Base-by-base conservation (phyloP, 2,329 filamentous ascomycete species). In the Aspergillus pseudoviridinutans region DNA sequence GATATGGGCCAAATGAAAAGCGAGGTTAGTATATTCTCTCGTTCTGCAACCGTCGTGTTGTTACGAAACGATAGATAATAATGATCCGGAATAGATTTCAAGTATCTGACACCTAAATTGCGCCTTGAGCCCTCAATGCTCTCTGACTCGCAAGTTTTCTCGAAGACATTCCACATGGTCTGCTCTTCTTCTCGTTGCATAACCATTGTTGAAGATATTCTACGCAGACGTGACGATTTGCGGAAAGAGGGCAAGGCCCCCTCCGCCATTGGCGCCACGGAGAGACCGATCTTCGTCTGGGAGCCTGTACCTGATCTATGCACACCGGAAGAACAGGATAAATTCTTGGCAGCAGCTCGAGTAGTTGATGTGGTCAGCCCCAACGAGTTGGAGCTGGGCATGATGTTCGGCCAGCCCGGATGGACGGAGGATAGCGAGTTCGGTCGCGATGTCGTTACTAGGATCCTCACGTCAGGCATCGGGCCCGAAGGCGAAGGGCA, bases 301-400 rank as follows among this genome's bases (percentile, higher is more conserved):
- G 94, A 99, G 72, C 94, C 94, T 0, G 90, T 97, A 1, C 94
- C 94, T 1, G 91, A 97, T 73, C 82, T 91, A 1, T 97, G 92
- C 72, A 87, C 84, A 0, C 87, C 91, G 0, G 84, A 86, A 35
- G 80, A 87, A 60, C 71, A 84, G 22, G 69, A 78, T 0, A 80
- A 78, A 22, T 84, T 84, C 56, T 71, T 81, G 22, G 72, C 78
- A 56, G 84, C 85, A 5, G 74, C 83, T 41, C 74, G 74, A 54
- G 70, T 77, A 46, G 79, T 88, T 25, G 80, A 88, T 61, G 77
- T 88, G 14, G 78, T 88, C 53, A 87, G 84, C 62, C 94, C 94
- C 0, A 99, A 99, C 70, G 91, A 96, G 70, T 79, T 87, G 25
- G 94, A 99, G 72, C 82, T 99, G n/a, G 90, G 88, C 5, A 85